These are phyloP conservation scores for Pelargonium nanum DNA, from an alignment of 345 rosid species.

Conservation along the genomic window DNA sequence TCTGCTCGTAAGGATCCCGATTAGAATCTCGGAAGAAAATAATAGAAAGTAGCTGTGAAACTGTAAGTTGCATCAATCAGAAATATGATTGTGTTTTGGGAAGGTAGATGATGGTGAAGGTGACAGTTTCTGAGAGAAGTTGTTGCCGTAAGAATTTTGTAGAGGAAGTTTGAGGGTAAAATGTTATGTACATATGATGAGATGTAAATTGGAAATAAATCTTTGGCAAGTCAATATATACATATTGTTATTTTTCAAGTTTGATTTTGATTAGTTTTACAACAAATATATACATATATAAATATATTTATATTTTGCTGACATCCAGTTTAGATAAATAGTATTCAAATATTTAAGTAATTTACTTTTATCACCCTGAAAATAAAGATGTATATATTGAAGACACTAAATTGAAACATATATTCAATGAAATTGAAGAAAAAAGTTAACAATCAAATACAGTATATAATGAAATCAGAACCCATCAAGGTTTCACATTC, in stretches of 20 bases:
- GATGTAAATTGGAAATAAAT: constrained; percentile 30
- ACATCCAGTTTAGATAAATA: too few species aligned
- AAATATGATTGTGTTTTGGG: constrained; percentile 1
- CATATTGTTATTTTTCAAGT: too few species aligned
- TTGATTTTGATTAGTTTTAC: too few species aligned
- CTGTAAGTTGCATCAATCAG: too few species aligned
- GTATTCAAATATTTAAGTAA: too few species aligned
- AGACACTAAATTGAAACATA: background rate
- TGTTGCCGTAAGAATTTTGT: constrained; percentile 42
- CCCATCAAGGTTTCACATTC: background rate
- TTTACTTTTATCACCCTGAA: too few species aligned
- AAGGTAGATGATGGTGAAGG: constrained; percentile 7
- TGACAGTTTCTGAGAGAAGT: constrained; percentile 5
- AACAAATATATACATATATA: too few species aligned
- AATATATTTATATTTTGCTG: too few species aligned
- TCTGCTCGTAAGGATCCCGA: constrained; percentile 6
- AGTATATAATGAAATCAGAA: too few species aligned
- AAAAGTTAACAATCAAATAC: constrained; percentile 7
- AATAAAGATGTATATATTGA: background rate
- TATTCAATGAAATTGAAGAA: constrained; percentile 3
- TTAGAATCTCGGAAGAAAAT: background rate
- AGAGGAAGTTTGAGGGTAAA: constrained; percentile 29
- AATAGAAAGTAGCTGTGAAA: background rate
- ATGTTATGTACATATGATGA: constrained; percentile 55
- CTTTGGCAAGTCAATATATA: too few species aligned